Evolutionary conservation across 345 rosid species (phyloP), one percentile per base, ranked within the genome.

Genomic region (Trapa bicornis): DNA sequence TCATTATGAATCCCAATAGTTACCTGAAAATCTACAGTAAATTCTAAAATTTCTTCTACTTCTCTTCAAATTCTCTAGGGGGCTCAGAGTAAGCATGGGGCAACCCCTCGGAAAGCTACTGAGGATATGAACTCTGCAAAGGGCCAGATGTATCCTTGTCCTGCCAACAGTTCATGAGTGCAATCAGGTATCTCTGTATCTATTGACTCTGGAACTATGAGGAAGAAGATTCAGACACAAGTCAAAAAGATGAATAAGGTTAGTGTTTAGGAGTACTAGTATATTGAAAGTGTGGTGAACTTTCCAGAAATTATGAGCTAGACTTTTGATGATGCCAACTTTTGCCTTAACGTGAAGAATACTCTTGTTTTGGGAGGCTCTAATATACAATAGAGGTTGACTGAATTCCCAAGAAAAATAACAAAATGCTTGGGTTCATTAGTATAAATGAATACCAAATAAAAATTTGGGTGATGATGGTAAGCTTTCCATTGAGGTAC

Each of bases 61-160:
- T 48, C 4, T 47, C 15, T 14, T 50, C 14, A 5, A 36, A 12
- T 8, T 68, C 5, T 58, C 41, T 62, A 68, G 70, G 70, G 47
- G 10, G 70, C 32, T 11, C 70, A 54, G 37, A 68, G 11, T 37
- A 68, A 56, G 63, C 63, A 10, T 15, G 37, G 14, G 36, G 3
- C 63, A 54, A 32, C 70, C 70, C 62, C 61, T 15, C 54, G 62
- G 70, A 53, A 68, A 57, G 6, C 63, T 54, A 58, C 17, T 0
- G 47, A 56, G 22, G 62, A 56, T 37, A 8, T 58, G 48, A 53
- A 54, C 70, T 32, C n/a, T 3, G 32, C 42, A 37, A 67, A 53
- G 39, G 14, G 47, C 14, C 70, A 32, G 53, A 47, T 13, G 37
- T 13, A 50, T 50, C 70, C 38, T 52, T 39, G 3, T 33, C 8